A percentile compares a stretch with the other conserved stretches of the same genome.
phyloP scores from a whole-genome alignment of 2,329 filamentous ascomycete species.

The Penicillium sumatraense region DNA sequence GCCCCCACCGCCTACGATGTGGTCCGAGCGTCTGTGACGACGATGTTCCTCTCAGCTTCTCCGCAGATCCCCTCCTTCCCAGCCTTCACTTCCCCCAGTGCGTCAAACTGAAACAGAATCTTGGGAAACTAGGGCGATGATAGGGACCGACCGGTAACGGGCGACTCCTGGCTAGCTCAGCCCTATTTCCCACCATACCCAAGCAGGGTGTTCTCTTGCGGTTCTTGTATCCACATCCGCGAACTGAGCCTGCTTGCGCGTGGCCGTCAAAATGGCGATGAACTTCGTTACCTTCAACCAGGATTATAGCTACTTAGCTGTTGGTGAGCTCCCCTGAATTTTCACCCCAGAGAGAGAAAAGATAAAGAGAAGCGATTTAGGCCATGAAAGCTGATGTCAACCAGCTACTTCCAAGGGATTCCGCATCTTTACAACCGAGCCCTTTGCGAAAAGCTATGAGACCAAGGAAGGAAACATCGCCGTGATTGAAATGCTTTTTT shows the following conservation, averaged over 20 bases:
- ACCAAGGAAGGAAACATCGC: constrained; percentile 94
- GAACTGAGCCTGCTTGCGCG: constrained; percentile 1
- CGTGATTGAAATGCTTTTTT: constrained; percentile 98
- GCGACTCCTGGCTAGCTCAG: constrained; percentile 23
- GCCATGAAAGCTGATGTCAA: constrained; percentile 16
- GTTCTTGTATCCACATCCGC: constrained; percentile 18
- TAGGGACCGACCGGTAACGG: constrained; percentile 23
- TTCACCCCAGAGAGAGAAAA: too few relatives aligned
- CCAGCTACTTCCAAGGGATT: constrained; percentile 90
- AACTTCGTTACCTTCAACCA: constrained; percentile 99
- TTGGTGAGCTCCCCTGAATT: constrained; percentile 64
- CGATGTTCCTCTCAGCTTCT: constrained; percentile 20
- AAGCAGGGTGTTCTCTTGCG: constrained; percentile 25
- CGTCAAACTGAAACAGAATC: background rate
- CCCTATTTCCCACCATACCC: constrained; percentile 7
- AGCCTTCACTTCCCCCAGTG: constrained; percentile 2
- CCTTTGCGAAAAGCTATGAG: constrained; percentile 92
- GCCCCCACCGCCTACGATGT: constrained; percentile 27
- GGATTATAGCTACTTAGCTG: constrained; percentile 95
- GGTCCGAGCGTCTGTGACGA: constrained; percentile 44
- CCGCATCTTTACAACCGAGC: constrained; percentile 94
- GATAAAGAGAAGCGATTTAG: background rate
- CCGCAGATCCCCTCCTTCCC: constrained; percentile 15
- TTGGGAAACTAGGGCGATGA: constrained; percentile 16
- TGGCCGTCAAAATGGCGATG: constrained; percentile 66